Conservation (phyloP, 2,329 filamentous ascomycete genomes). For the Exophiala viscosa region DNA sequence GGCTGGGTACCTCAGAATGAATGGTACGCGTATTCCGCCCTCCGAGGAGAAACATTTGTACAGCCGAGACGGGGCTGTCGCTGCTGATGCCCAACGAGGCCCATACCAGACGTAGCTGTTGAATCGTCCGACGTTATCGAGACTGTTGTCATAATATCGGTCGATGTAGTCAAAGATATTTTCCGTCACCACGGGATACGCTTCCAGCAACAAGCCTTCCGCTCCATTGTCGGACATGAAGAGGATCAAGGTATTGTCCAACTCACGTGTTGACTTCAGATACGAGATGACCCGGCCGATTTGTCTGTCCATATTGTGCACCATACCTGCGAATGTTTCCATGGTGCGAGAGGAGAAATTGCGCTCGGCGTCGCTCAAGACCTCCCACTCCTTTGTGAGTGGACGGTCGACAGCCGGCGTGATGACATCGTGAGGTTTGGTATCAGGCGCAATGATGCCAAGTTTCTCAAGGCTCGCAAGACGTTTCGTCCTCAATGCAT, state of each 20-base stretch:
- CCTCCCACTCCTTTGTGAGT: slow-evolving; percentile 11
- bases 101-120: slow-evolving; percentile 39
- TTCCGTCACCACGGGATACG: slow-evolving; percentile 32
- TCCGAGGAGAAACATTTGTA: slow-evolving; percentile 31
- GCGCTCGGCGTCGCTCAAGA: slow-evolving; percentile 4
- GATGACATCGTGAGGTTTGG: slow-evolving; percentile 40
- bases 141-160: slow-evolving; percentile 38
- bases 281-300: slow-evolving; percentile 35
- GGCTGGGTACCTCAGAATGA: slow-evolving; percentile 21
- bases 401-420: slow-evolving; percentile 20
- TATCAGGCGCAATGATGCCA: slow-evolving; percentile 51
- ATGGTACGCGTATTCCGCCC: slow-evolving; percentile 31
- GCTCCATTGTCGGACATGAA: slow-evolving; percentile 41
- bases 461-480: slow-evolving; percentile 56
- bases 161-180: slow-evolving; percentile 32
- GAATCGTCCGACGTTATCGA: slow-evolving; percentile 35
- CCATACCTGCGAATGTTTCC: slow-evolving; percentile 38
- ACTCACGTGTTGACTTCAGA: slow-evolving; percentile 31
- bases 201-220: slow-evolving; percentile 34
- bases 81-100: slow-evolving; percentile 33
- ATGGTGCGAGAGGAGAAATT: slow-evolving; percentile 28
- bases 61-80: slow-evolving; percentile 30
- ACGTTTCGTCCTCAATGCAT: slow-evolving; percentile 51
- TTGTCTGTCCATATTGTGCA: slow-evolving; percentile 34
- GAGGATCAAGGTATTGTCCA: slow-evolving; percentile 37